These are phyloP conservation scores for Artemisia annua DNA, from an alignment of 129 eudicot species.

Conservation along the genomic window DNA sequence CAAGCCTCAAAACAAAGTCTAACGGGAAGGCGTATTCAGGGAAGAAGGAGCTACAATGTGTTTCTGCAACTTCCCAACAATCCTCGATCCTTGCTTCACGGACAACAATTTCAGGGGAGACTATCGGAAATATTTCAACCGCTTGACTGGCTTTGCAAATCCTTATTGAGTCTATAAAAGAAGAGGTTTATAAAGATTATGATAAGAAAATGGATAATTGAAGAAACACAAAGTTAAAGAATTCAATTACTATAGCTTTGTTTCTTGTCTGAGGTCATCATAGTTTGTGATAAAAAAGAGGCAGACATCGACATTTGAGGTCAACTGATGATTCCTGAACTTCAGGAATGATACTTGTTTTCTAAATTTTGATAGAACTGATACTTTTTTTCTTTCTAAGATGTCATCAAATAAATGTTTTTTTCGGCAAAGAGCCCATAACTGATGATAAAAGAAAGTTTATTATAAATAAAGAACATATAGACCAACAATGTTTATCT, in stretches of 20 bases:
- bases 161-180: slow-evolving; percentile 32
- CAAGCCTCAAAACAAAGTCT: slow-evolving; percentile 77
- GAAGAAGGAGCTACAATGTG: slow-evolving; percentile 98
- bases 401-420: no score
- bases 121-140: slow-evolving; percentile 72
- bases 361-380: neutral
- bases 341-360: neutral
- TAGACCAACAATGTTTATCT: neutral
- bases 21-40: slow-evolving; percentile 89
- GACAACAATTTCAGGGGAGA: slow-evolving; percentile 83
- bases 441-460: neutral
- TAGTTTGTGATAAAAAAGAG: neutral
- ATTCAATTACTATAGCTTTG: neutral
- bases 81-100: slow-evolving; percentile 96
- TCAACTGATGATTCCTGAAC: slow-evolving; percentile 8
- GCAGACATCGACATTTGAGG: slow-evolving; percentile 12
- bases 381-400: neutral
- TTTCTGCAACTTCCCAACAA: slow-evolving; percentile 99
- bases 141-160: slow-evolving; percentile 87
- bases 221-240: neutral
- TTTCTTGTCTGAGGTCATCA: slow-evolving; percentile 6
- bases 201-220: neutral
- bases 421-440: neutral
- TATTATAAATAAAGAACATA: neutral
- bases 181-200: neutral